Evolutionary conservation across 345 rosid genomes (phyloP).

Genomic region (Turritis glabra): DNA sequence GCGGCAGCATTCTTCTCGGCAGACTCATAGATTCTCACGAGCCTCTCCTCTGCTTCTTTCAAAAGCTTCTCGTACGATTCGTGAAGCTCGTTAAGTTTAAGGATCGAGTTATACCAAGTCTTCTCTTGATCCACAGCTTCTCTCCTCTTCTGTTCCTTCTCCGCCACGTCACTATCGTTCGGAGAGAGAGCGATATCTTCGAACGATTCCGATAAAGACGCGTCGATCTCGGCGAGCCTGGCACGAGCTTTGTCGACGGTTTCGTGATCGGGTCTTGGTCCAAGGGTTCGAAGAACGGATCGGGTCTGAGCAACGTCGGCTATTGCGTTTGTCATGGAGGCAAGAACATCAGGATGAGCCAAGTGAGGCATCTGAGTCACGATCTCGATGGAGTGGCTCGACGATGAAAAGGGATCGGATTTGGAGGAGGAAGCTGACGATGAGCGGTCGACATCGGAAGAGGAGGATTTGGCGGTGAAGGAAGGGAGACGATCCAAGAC

Average conservation of each 20-base stretch:
- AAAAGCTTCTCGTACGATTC: slow-evolving; percentile 68
- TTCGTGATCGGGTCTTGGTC: slow-evolving; percentile 95
- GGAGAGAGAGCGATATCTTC: slow-evolving; percentile 73
- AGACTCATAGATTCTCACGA: slow-evolving; percentile 67
- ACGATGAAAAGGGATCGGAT: slow-evolving; percentile 41
- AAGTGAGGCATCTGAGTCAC: slow-evolving; percentile 65
- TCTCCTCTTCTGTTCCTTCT: slow-evolving; percentile 61
- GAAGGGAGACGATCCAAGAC: slow-evolving; percentile 76
- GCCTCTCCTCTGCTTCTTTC: slow-evolving; percentile 76
- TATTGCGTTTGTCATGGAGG: slow-evolving; percentile 74
- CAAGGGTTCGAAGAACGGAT: slow-evolving; percentile 72
- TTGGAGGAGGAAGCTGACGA: slow-evolving; percentile 12
- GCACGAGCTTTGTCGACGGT: slow-evolving; percentile 71
- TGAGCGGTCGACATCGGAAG: slow-evolving; percentile 36
- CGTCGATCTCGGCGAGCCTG: slow-evolving; percentile 60
- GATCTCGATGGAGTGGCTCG: slow-evolving; percentile 34
- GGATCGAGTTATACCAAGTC: slow-evolving; percentile 46
- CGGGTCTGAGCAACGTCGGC: slow-evolving; percentile 82
- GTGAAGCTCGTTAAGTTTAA: slow-evolving; percentile 84
- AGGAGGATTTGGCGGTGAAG: slow-evolving; percentile 45
- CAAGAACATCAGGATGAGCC: slow-evolving; percentile 61
- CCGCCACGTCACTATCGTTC: slow-evolving; percentile 53
- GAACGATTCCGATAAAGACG: slow-evolving; percentile 57
- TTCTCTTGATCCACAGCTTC: slow-evolving; percentile 61
- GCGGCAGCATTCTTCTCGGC: slow-evolving; percentile 45